Base-by-base conservation (phyloP, 805 yeast species). In the Candida rishiriensis region DNA sequence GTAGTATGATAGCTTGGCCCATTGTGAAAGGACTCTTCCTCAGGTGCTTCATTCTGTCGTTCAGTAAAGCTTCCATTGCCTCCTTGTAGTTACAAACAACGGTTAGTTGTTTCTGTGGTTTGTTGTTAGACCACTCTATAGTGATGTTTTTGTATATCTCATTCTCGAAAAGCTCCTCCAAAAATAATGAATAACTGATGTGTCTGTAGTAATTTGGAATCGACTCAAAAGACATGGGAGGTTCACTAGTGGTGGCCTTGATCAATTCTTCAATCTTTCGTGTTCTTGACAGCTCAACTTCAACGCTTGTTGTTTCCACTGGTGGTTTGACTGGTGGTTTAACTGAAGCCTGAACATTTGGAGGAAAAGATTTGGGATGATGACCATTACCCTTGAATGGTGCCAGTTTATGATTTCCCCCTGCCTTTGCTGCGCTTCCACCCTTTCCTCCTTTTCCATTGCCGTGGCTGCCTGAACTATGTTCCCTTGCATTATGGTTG, bases 11-110 rank as follows among this genome's bases (percentile, higher is more conserved):
- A 0, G 83, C 71, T 55, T 82, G 88, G 39, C 76, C 76, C 36
- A 71, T 70, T 16, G 73, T 63, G 50, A 83, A 83, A 3, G 88
- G 88, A 7, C 74, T 61, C 49, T 76, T 80, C 38, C 79, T 78
- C 34, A 82, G 59, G 45, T 72, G 72, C 35, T 71, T 69, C 62
- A 79, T 63, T 45, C 75, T 76, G 6, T 79, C 78, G 26, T 77
- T 72, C 40, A 77, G 68, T 29, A 76, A 71, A 21, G 50, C 43
- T 34, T 75, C 72, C 52, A 79, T 68, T 33, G 76, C 79, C 10
- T 72, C 77, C 10, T 73, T 68, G 42, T 68, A 57, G 28, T 66
- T 65, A n/a, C 78, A 63, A 3, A 60, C 64, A 15, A 75, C 59
- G 44, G 72, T 71, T 51, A 71, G 70, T 46, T 69, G 65, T 31